Evolutionary conservation across 2,329 filamentous ascomycete genomes (phyloP).

Genomic region (Plectosphaerella plurivora): DNA sequence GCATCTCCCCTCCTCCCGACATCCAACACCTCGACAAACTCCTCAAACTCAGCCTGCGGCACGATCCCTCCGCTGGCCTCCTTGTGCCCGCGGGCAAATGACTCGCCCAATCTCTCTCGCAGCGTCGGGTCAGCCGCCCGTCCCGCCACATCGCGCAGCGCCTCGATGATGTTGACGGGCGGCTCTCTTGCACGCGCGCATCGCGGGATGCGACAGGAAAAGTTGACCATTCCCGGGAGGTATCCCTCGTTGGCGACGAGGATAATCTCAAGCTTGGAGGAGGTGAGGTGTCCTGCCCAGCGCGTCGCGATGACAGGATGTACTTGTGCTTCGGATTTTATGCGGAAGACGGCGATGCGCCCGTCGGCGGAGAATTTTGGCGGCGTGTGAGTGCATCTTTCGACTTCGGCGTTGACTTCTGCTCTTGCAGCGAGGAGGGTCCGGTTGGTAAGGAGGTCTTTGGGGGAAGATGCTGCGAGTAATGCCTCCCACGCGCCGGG

Average conservation of each 20-base stretch:
- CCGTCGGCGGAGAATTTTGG: constrained; percentile 61
- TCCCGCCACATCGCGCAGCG: constrained; percentile 46
- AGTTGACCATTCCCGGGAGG: constrained; percentile 58
- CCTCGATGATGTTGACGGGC: constrained; percentile 60
- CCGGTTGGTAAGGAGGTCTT: constrained; percentile 42
- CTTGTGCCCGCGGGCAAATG: constrained; percentile 63
- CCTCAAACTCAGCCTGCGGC: constrained; percentile 56
- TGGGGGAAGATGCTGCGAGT: constrained; percentile 42
- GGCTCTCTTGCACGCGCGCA: constrained; percentile 48
- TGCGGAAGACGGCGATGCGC: constrained; percentile 58
- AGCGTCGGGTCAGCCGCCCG: constrained; percentile 30
- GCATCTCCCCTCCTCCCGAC: constrained; percentile 48
- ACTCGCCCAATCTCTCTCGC: constrained; percentile 50
- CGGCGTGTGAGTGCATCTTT: constrained; percentile 55
- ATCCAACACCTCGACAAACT: constrained; percentile 54
- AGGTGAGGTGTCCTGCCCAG: constrained; percentile 59
- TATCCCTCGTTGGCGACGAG: constrained; percentile 66
- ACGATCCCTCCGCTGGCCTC: constrained; percentile 64
- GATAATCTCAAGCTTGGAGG: constrained; percentile 56
- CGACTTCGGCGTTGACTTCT: constrained; percentile 58
- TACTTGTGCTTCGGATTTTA: constrained; percentile 55
- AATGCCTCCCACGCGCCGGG: constrained; percentile 57
- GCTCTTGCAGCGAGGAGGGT: constrained; percentile 47
- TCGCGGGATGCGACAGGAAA: constrained; percentile 59
- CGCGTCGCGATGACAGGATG: constrained; percentile 64